Evolutionary conservation across 1,139 yeast genomes (phyloP), one percentile per base, ranked within the genome.

Genomic region (Sporopachydermia cereana): DNA sequence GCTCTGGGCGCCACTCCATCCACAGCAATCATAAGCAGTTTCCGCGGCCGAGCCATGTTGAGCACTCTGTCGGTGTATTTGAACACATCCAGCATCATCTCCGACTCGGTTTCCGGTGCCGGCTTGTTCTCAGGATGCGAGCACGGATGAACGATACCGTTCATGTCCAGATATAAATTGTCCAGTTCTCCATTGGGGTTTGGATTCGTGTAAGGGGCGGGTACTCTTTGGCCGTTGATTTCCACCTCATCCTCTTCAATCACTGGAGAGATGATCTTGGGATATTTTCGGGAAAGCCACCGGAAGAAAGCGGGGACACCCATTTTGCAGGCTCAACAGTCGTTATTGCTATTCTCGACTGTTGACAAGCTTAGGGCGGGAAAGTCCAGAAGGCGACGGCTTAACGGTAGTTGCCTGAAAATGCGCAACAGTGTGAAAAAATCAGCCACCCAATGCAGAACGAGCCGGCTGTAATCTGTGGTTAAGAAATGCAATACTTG

Each of bases 1-100:
- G 99, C 99, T 58, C 99, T 74, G 44, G 99, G 99, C 0, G 98
- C 98, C 44, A 93, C 99, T 54, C 99, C 99, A 66, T 93, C 99
- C 51, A 93, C 88, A 3, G 99, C 98, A 63, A 93, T 89, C 76
- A 81, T 79, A 48, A 93, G 71, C 39, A 93, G 79, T 59, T 89
- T 88, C 47, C 98, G 69, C 0, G 99, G 99, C 55, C 96, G 72
- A 0, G 96, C 96, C 93, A 89, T 85, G 68, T 79, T 78, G 47
- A 89, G 66, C 7, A 89, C 95, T 46, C 95, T 71, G 54, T 89
- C 93, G 0, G 96, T 89, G 58, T 89, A 89, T 52, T 77, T 80
- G 64, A 89, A 89, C 31, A 89, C 79, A 46, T 88, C 96, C 51
- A 86, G 64, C 66, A 89, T 79, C 96, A 89, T 89, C 59, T 89